Evolutionary conservation across 305 asterid genomes (phyloP).

Genomic region (Fraxinus floribunda): DNA sequence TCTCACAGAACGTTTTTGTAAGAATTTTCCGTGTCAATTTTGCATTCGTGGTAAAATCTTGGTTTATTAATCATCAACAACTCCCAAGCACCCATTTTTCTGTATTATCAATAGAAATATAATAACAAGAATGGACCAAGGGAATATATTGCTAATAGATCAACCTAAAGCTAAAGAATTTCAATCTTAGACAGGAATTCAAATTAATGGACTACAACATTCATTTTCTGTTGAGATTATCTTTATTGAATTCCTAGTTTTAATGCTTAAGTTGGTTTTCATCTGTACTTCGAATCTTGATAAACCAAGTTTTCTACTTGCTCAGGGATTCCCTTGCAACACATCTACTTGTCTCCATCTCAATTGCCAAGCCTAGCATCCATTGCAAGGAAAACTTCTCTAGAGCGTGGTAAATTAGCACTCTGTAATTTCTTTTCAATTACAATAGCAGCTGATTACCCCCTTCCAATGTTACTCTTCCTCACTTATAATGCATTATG

Average conservation of each 20-base stretch:
- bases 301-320: background rate
- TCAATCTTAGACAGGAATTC: background rate
- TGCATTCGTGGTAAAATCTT: background rate
- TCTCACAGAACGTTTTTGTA: background rate
- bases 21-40: background rate
- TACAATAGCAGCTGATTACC: background rate
- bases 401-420: slow-evolving; percentile 44
- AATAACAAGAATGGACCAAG: background rate
- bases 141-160: background rate
- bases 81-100: background rate
- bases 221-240: background rate
- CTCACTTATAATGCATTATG: background rate
- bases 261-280: background rate
- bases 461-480: background rate
- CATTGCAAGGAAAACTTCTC: slow-evolving; percentile 36
- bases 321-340: slow-evolving; percentile 52
- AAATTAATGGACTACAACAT: background rate
- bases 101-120: background rate
- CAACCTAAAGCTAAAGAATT: background rate
- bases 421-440: slow-evolving; percentile 5
- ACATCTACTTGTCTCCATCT: slow-evolving; percentile 57
- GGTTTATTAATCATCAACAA: background rate
- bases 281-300: background rate
- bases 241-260: background rate
- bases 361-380: slow-evolving; percentile 44